Evolutionary conservation across 2,329 filamentous ascomycete genomes (phyloP).

Genomic region (Arthrobotrys iridis): DNA sequence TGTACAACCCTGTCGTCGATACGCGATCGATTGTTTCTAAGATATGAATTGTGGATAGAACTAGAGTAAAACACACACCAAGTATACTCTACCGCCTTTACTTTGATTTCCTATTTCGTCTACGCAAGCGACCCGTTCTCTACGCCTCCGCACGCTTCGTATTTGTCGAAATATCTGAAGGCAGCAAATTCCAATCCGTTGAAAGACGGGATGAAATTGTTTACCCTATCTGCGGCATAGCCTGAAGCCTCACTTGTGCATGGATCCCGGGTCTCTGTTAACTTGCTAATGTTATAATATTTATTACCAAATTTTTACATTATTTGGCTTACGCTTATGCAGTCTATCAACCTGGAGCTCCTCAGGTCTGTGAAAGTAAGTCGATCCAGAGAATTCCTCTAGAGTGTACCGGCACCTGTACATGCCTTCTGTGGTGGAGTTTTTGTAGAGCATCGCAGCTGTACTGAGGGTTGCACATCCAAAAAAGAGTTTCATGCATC

Average conservation of each 20-base stretch:
- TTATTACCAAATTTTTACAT: constrained; percentile 1
- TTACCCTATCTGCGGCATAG: constrained; percentile 9
- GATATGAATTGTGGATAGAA: not conserved
- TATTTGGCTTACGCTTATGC: constrained; percentile 12
- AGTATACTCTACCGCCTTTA: not conserved
- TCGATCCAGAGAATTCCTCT: constrained; percentile 18
- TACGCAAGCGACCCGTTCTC: constrained; percentile 5
- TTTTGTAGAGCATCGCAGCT: no score
- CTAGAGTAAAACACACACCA: not conserved
- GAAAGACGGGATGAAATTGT: constrained; percentile 11
- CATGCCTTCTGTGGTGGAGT: no score
- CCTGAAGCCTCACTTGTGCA: no score
- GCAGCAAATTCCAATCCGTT: not conserved
- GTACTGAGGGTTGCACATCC: no score
- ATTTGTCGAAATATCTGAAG: not conserved
- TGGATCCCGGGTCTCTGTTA: no score
- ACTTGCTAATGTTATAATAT: no score
- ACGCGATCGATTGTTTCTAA: constrained; percentile 21
- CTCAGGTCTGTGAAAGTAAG: not conserved
- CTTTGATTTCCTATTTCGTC: not conserved
- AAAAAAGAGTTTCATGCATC: not conserved
- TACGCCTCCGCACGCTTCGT: not conserved
- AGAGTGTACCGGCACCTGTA: not conserved
- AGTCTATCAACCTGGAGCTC: not conserved
- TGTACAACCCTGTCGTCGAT: constrained; percentile 30